phyloP scores from a whole-genome alignment of 495 filamentous ascomycete species.

The Penicillium steckii region DNA sequence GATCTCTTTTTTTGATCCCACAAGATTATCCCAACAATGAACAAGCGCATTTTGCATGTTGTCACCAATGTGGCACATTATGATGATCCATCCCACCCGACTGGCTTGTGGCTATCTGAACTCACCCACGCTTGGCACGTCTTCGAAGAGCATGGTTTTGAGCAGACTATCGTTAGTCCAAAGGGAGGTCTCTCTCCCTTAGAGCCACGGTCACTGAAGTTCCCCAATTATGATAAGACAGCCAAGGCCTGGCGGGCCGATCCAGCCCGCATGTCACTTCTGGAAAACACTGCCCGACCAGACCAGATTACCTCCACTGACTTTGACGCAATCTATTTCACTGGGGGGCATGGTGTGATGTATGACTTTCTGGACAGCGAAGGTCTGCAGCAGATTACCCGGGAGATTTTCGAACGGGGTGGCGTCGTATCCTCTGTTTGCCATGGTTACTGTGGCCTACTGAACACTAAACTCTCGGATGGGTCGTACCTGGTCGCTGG shows the following conservation, averaged over 20 bases:
- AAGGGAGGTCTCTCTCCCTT: constrained; percentile 56
- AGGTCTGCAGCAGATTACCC: constrained; percentile 44
- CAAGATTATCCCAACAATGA: too few relatives aligned
- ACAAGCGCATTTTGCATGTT: constrained; percentile 5
- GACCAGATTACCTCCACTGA: constrained; percentile 25
- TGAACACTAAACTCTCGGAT: constrained; percentile 45
- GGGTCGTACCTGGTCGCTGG: constrained; percentile 48
- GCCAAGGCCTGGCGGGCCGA: constrained; percentile 8
- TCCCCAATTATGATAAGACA: constrained; percentile 44
- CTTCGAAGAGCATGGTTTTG: constrained; percentile 37
- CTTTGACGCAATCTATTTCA: constrained; percentile 60
- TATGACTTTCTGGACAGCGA: constrained; percentile 51
- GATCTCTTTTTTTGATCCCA: too few relatives aligned
- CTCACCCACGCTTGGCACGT: constrained; percentile 60
- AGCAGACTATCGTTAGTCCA: constrained; percentile 55
- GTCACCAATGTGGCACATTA: constrained; percentile 12
- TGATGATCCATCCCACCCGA: constrained; percentile 9
- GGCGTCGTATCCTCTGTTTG: constrained; percentile 58
- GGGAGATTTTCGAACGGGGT: constrained; percentile 52
- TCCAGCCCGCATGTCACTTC: constrained; percentile 39
- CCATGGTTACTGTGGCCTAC: constrained; percentile 55
- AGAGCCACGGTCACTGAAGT: constrained; percentile 55
- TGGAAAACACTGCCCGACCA: constrained; percentile 50
- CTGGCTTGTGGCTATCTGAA: constrained; percentile 39
- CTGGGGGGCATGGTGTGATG: constrained; percentile 65